Evolutionary conservation across 1,139 yeast species (phyloP).

Genomic region (Hyphopichia fennica): DNA sequence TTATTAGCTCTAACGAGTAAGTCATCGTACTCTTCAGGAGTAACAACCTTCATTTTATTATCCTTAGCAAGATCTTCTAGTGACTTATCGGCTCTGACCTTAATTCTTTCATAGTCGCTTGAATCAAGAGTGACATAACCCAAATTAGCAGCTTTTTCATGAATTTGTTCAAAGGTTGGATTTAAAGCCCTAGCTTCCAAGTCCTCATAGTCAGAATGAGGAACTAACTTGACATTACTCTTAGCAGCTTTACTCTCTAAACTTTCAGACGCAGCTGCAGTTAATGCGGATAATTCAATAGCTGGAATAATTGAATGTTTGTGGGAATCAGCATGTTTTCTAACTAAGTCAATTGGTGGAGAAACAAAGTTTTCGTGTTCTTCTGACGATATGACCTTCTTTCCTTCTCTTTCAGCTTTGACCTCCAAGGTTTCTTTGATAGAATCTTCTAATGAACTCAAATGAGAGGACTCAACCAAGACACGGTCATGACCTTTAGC

Average conservation of each 20-base stretch:
- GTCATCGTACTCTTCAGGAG: slow-evolving; percentile 28
- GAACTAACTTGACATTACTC: slow-evolving; percentile 11
- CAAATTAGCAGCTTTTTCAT: slow-evolving; percentile 1
- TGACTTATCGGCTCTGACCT: slow-evolving; percentile 13
- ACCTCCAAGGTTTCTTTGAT: slow-evolving; percentile 14
- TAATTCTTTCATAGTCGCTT: slow-evolving; percentile 11
- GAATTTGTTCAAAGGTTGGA: slow-evolving; percentile 24
- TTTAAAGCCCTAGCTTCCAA: slow-evolving; percentile 13
- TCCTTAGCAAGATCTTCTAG: slow-evolving; percentile 26
- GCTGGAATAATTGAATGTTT: slow-evolving; percentile 2
- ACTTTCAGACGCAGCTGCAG: slow-evolving; percentile 6
- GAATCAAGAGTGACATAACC: slow-evolving; percentile 7
- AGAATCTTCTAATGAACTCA: not conserved
- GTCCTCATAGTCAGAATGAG: slow-evolving; percentile 12
- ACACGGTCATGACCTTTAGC: slow-evolving; percentile 17
- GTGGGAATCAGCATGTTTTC: slow-evolving; percentile 14
- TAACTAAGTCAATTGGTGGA: slow-evolving; percentile 24
- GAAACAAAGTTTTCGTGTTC: slow-evolving; percentile 15
- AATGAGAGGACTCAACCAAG: not conserved
- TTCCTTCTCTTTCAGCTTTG: slow-evolving; percentile 18
- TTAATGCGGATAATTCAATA: slow-evolving; percentile 5
- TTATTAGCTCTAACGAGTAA: slow-evolving; percentile 35
- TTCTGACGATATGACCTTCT: slow-evolving; percentile 14
- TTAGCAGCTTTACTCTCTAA: slow-evolving; percentile 15
- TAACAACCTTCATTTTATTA: slow-evolving; percentile 21